Base-by-base conservation (phyloP, 2,329 filamentous ascomycete species). In the Hypomyces perniciosus region DNA sequence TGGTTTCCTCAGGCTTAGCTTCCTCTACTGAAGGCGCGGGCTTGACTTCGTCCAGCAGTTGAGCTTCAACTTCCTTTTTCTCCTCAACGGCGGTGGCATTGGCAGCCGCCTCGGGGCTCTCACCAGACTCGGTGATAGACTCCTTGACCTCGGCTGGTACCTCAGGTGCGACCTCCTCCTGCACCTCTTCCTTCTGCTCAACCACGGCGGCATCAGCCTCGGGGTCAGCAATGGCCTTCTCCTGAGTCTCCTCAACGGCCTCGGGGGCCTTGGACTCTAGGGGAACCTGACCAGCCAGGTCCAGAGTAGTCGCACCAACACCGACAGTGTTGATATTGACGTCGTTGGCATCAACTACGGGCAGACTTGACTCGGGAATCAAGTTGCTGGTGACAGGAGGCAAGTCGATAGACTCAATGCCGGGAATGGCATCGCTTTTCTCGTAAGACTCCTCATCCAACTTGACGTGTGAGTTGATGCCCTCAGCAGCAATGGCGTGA, bases 381-480 rank as follows among this genome's bases (percentile, higher is more conserved):
- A 88, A 73, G 68, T 77, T 84, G 55, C 75, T 78, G 42, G 78
- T 74, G 51, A 84, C 69, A 8, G 77, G 74, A 30, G 82, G 80
- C 34, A 84, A 64, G 50, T 75, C 69, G 44, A 76, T 71, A 26
- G 38, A 39, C 31, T 44, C 13, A 48, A 73, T 61, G 57, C 78
- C 79, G 46, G 78, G 75, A 39, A 84, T 68, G 51, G 83, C 79
- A 62, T 86, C 86, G 56, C 84, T 83, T 68, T 88, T 88, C 67
- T 95, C 86, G 69, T 96, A 97, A 1, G 89, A 92, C 59, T 84
- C 88, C 67, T 90, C 80, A 66, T 96, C 91, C 20, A 88, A 79
- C 62, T 84, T 81, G 62, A 96, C 79, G 46, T 90, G 85, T 54
- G 74, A 73, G 65, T 88, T 85, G 60, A 81, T 74, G 57, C 85